Evolutionary conservation across 208 protist species (phyloP).

Genomic region (Strigomonas galati): DNA sequence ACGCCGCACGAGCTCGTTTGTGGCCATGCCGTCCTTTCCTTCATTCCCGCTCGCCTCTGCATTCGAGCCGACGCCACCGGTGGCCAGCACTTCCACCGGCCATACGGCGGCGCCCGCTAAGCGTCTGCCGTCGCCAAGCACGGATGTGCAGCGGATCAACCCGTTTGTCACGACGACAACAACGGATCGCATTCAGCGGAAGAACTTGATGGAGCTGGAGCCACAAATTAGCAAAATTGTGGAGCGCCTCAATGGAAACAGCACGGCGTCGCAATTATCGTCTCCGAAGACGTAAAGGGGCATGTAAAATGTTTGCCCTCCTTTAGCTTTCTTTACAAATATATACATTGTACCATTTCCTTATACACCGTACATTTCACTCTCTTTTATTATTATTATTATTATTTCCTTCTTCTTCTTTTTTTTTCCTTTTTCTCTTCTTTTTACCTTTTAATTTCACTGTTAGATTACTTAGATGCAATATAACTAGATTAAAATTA

Average conservation of each 20-base stretch:
- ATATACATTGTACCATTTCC: conserved; percentile 7
- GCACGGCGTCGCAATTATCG: not conserved
- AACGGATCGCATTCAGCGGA: conserved; percentile 8
- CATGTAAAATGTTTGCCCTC: not conserved
- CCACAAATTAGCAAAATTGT: conserved; percentile 6
- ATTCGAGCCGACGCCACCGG: not conserved
- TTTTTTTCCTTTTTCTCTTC: conserved; percentile 1
- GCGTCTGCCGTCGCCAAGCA: not conserved
- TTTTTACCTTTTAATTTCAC: not conserved
- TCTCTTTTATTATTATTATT: conserved; percentile 4
- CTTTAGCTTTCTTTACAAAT: conserved; percentile 3
- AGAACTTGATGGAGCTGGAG: conserved; percentile 13
- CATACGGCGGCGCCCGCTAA: not conserved
- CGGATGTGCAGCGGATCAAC: conserved; percentile 1
- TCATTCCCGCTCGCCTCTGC: not conserved
- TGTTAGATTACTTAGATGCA: too few relatives aligned
- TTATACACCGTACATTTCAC: not conserved
- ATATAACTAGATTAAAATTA: too few relatives aligned
- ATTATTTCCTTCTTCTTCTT: not conserved
- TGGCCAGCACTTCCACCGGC: too few relatives aligned
- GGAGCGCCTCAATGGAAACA: not conserved
- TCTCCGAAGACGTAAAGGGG: not conserved
- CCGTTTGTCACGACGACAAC: conserved; percentile 3
- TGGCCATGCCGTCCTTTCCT: not conserved
- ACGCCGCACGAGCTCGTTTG: conserved; percentile 1